Evolutionary conservation across 192 early-diverging fungal species (phyloP), one percentile per base, ranked within the genome.

Genomic region (Backusella macrospora): DNA sequence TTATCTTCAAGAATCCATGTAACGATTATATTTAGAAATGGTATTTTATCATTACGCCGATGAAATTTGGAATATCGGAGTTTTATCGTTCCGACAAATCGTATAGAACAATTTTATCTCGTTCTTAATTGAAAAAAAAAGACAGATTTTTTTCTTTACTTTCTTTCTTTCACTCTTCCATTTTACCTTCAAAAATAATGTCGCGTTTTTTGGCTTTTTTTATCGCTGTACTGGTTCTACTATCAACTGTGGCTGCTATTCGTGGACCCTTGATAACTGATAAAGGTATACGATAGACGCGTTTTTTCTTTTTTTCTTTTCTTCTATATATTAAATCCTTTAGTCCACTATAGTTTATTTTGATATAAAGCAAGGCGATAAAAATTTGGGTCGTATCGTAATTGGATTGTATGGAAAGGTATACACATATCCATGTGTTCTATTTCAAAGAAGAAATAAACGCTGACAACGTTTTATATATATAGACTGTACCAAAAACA

Each of bases 361-460:
- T 78, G 94, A 97, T 75, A 89, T 98, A 49, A 81, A 86, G 75
- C 91, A 94, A 69, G 94, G 90, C 71, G 87, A 88, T 83, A 75
- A 91, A 75, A 73, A 85, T 49, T 81, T 92, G 14, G 92, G 88
- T 29, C 79, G 85, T 38, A 82, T 93, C 63, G 86, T 90, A 26
- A 86, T 94, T 49, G 91, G 91, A 4, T 83, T 95, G 55, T 95
- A 83, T 71, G 92, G 91, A 23, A 83, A 92, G 38, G 83, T 86
- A 72, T 64, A 45, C 39, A n/a, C n/a, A 63, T 63, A 13, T 13
- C 1, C 15, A 48, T 44, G 6, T 55, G 38, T 45, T 34, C 2
- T 34, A 15, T n/a, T 48, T 15, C 29, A 34, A 34, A 43, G 40
- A 43, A 43, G 0, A 43, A 43, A 43, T 9, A 43, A 43, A 43